These are phyloP conservation scores for Pseudogymnoascus sp. DNA, from an alignment of 2,329 filamentous ascomycete species.

Conservation along the genomic window DNA sequence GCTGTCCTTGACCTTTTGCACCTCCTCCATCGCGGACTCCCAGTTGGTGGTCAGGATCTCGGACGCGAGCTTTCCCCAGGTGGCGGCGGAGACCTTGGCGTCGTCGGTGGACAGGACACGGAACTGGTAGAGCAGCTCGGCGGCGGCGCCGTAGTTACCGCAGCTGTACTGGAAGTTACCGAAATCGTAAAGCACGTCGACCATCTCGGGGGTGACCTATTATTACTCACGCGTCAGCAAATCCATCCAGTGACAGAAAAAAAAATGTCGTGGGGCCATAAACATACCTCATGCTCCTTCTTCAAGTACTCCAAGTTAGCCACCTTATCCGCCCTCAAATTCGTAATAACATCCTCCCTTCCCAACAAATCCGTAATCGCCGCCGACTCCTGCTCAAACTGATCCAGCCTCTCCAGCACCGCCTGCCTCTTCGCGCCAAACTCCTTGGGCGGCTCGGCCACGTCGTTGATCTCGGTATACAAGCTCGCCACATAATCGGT, in stretches of 20 bases:
- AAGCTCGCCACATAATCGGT: constrained; percentile 92
- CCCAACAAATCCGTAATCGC: constrained; percentile 82
- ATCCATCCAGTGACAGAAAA: background rate
- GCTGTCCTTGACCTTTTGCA: constrained; percentile 79
- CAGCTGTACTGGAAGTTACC: constrained; percentile 98
- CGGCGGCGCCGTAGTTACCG: constrained; percentile 82
- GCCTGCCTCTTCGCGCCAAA: constrained; percentile 84
- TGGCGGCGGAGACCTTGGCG: constrained; percentile 91
- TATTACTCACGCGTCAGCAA: constrained; percentile 14
- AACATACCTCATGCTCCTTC: constrained; percentile 79
- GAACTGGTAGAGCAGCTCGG: constrained; percentile 94
- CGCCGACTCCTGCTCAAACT: constrained; percentile 77
- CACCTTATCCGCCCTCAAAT: constrained; percentile 91
- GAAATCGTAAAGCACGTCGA: constrained; percentile 90
- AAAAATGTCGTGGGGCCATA: background rate
- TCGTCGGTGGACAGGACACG: constrained; percentile 96
- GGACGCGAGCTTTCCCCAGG: constrained; percentile 94
- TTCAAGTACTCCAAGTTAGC: constrained; percentile 98
- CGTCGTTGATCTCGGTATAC: constrained; percentile 79
- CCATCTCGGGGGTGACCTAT: constrained; percentile 84
- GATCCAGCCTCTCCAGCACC: constrained; percentile 72
- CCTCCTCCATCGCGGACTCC: constrained; percentile 86
- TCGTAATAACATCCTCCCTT: constrained; percentile 81
- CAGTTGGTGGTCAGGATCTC: constrained; percentile 94
- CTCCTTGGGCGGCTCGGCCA: constrained; percentile 70